Base-by-base conservation (phyloP, 768 basidiomycete species). In the Rubroboletus pulcherrimus region DNA sequence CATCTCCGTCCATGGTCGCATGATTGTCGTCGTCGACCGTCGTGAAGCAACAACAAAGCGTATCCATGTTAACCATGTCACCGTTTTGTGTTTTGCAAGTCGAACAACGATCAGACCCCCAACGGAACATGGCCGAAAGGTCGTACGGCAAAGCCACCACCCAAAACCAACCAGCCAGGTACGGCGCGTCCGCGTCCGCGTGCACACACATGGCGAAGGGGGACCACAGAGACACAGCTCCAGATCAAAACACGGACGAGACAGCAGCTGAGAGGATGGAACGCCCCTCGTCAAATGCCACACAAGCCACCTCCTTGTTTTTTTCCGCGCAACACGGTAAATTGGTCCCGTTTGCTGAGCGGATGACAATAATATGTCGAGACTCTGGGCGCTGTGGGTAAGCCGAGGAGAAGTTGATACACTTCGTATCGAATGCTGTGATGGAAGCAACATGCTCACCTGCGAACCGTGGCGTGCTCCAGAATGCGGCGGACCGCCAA, bases 341-440 rank as follows among this genome's bases (percentile, higher is more conserved):
- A 24, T 35, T 34, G 6, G 31, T 47, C 21, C 17, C 35, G 15
- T 51, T 19, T 19, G 45, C 46, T 51, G 48, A 53, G 34, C 11
- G 45, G 45, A 31, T 8, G n/a, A 3, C 33, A 21, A 26, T 21
- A 21, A 21, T 21, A 21, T 30, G 1, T 34, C 15, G 24, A 29
- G 9, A 38, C 21, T 21, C 21, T 21, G 24, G 31, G 12, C 44
- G 31, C 59, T 53, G 60, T 54, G 60, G 44, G 56, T 49, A 57
- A 45, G 10, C 58, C 56, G 55, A 63, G 61, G 59, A 64, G 50
- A 41, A 52, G 41, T n/a, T 15, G 47, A 31, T 35, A 21, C 38
- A 3, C 33, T 42, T 34, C 26, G 4, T 12, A 26, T 29, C 41
- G 24, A 30, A 48, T 45, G 51, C 49, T 34, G 58, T 58, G 49